phyloP scores from a whole-genome alignment of 306 rosid species.

The Acacia confusa region DNA sequence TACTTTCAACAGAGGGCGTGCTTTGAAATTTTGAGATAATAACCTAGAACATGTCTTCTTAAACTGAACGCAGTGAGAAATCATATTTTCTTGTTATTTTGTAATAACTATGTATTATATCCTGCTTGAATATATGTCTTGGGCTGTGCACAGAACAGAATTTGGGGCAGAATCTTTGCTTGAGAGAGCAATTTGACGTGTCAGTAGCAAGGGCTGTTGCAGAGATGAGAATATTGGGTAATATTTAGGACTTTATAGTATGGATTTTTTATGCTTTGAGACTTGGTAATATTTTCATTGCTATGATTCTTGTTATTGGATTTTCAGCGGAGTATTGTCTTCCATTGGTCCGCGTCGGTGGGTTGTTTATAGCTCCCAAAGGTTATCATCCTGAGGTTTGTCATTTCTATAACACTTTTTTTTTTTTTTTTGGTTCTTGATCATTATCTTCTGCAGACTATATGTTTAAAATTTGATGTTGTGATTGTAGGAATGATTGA shows the following conservation, averaged over 20 bases:
- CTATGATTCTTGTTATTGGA: slow-evolving; percentile 20
- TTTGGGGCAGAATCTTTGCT: slow-evolving; percentile 68
- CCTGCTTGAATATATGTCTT: slow-evolving; percentile 25
- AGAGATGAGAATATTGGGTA: slow-evolving; percentile 85
- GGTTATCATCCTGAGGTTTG: slow-evolving; percentile 85
- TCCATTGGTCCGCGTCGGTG: slow-evolving; percentile 89
- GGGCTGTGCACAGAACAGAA: slow-evolving; percentile 63
- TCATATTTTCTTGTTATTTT: slow-evolving; percentile 1
- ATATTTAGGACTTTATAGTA: slow-evolving; percentile 14
- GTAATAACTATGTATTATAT: neutral
- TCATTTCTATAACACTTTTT: slow-evolving; percentile 17
- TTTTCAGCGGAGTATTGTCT: slow-evolving; percentile 88
- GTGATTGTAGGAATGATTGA: neutral
- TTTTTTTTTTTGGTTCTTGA: neutral
- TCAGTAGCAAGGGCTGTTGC: slow-evolving; percentile 96
- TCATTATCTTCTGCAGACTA: slow-evolving; percentile 22
- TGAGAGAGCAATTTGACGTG: slow-evolving; percentile 80
- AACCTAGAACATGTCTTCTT: neutral
- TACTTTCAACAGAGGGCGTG: neutral
- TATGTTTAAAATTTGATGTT: neutral
- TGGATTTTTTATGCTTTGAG: slow-evolving; percentile 9
- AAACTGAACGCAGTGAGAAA: neutral
- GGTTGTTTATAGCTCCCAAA: slow-evolving; percentile 82
- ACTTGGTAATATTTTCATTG: slow-evolving; percentile 14
- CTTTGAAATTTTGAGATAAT: neutral